phyloP scores from a whole-genome alignment of 495 filamentous ascomycete genomes.

The Hypoxylon fuscum region DNA sequence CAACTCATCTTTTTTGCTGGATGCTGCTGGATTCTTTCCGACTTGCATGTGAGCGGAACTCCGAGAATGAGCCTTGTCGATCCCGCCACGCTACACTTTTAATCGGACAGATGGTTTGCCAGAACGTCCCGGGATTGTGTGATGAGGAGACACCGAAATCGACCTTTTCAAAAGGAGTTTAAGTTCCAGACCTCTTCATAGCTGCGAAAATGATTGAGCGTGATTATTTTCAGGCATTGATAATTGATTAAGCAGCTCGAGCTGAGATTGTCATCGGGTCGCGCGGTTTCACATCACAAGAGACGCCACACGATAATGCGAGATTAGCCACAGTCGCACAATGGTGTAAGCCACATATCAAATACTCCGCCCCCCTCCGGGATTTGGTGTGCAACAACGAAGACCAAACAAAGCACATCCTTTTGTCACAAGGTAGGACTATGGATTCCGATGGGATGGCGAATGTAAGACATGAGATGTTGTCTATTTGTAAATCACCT shows the following conservation, averaged over 20 bases:
- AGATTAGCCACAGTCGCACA: constrained; percentile 27
- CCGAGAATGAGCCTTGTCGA: background rate
- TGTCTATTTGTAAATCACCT: too few relatives aligned
- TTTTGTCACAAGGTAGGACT: background rate
- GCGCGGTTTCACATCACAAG: constrained; percentile 6
- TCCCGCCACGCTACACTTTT: constrained; percentile 6
- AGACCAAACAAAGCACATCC: background rate
- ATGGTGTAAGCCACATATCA: constrained; percentile 21
- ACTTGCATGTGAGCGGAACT: background rate
- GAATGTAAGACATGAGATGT: too few relatives aligned
- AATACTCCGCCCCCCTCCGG: background rate
- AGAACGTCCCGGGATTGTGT: background rate
- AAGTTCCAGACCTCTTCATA: background rate
- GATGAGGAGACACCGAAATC: background rate
- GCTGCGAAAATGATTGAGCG: background rate
- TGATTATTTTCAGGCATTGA: too few relatives aligned
- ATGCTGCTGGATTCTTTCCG: constrained; percentile 1
- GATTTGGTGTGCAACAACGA: background rate
- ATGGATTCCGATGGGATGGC: too few relatives aligned
- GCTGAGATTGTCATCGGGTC: constrained; percentile 3
- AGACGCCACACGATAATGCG: constrained; percentile 13
- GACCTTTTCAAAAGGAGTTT: background rate
- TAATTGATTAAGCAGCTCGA: too few relatives aligned
- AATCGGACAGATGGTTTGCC: constrained; percentile 1
- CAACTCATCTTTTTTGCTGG: constrained; percentile 57